Evolutionary conservation across 2,329 filamentous ascomycete genomes (phyloP).

Genomic region (Volutella citrinella): DNA sequence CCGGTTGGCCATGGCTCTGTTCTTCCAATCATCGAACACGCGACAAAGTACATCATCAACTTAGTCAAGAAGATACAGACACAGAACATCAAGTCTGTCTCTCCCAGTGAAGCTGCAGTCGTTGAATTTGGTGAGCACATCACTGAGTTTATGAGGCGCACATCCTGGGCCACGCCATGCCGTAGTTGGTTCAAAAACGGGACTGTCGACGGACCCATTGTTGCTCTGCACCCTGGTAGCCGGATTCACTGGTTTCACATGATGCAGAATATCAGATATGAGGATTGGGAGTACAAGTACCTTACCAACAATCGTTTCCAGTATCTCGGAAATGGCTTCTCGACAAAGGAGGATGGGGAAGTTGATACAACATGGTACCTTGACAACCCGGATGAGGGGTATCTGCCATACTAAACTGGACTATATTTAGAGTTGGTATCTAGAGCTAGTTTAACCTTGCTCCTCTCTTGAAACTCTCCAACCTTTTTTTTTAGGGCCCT

Average conservation of each 20-base stretch:
- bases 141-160: conserved; percentile 1
- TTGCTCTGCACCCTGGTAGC: conserved; percentile 4
- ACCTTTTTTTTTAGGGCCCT: too few relatives aligned
- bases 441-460: too few relatives aligned
- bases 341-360: background rate
- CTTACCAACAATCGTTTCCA: conserved; percentile 1
- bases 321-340: conserved; percentile 4
- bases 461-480: too few relatives aligned
- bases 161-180: conserved; percentile 4
- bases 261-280: conserved; percentile 1
- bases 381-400: conserved; percentile 2
- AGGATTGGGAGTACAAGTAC: conserved; percentile 4
- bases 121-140: background rate
- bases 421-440: too few relatives aligned
- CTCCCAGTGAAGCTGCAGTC: background rate
- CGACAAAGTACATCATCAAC: conserved; percentile 3
- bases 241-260: conserved; percentile 6
- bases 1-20: conserved; percentile 4
- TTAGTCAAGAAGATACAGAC: conserved; percentile 5
- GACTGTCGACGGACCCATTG: conserved; percentile 2
- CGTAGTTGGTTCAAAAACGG: conserved; percentile 6
- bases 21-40: conserved; percentile 3
- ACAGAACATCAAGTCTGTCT: conserved; percentile 4
- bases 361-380: conserved; percentile 6
- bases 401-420: conserved; percentile 1